Evolutionary conservation across 1,139 yeast genomes (phyloP).

Genomic region (Geotrichum fermentans): DNA sequence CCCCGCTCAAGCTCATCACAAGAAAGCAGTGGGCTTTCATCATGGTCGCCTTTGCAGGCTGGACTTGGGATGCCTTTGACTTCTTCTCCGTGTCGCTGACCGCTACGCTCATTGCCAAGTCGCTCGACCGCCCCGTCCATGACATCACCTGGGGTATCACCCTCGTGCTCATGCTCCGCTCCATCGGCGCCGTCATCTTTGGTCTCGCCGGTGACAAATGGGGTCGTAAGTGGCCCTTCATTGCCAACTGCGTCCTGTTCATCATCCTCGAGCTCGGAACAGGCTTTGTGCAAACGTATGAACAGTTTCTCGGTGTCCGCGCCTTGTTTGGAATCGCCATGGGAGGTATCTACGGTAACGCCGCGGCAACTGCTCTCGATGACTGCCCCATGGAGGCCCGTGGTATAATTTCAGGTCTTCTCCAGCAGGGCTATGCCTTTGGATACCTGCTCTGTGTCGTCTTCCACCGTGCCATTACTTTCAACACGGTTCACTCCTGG

Average conservation of each 20-base stretch:
- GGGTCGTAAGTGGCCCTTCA: slow-evolving; percentile 71
- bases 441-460: slow-evolving; percentile 63
- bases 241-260: slow-evolving; percentile 50
- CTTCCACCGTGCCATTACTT: slow-evolving; percentile 53
- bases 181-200: slow-evolving; percentile 70
- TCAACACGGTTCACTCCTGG: slow-evolving; percentile 57
- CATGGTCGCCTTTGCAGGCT: slow-evolving; percentile 58
- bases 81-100: slow-evolving; percentile 66
- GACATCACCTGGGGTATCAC: slow-evolving; percentile 78
- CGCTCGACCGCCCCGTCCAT: slow-evolving; percentile 47
- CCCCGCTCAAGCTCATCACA: slow-evolving; percentile 46
- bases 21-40: slow-evolving; percentile 57
- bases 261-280: slow-evolving; percentile 62
- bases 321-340: slow-evolving; percentile 63
- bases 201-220: slow-evolving; percentile 63
- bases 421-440: slow-evolving; percentile 70
- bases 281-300: slow-evolving; percentile 61
- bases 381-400: slow-evolving; percentile 58
- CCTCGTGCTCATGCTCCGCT: slow-evolving; percentile 69
- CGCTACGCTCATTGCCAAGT: slow-evolving; percentile 51
- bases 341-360: slow-evolving; percentile 69
- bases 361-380: slow-evolving; percentile 64
- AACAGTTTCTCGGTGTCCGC: slow-evolving; percentile 65
- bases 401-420: slow-evolving; percentile 60
- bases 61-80: slow-evolving; percentile 81